phyloP scores from a whole-genome alignment of 2,329 filamentous ascomycete species.

The Fusarium sp. region DNA sequence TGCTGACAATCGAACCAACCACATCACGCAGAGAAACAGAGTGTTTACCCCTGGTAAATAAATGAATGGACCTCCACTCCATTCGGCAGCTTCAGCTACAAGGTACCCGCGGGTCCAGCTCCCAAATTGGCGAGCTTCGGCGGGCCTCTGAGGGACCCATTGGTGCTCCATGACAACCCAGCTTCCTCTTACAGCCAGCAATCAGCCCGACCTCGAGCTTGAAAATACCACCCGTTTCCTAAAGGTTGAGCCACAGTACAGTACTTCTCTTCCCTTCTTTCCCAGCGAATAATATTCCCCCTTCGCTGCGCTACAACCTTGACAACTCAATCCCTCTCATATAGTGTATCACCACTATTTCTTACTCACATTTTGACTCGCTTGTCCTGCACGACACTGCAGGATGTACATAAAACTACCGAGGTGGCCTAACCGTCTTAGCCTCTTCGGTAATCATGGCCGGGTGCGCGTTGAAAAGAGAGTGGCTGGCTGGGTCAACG shows the following conservation, averaged over 20 bases:
- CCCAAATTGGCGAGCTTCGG: slow-evolving; percentile 25
- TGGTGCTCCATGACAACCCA: slow-evolving; percentile 19
- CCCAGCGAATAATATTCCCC: background rate
- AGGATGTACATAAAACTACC: slow-evolving; percentile 32
- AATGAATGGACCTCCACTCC: slow-evolving; percentile 9
- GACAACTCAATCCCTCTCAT: background rate
- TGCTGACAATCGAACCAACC: slow-evolving; percentile 27
- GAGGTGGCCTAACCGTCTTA: slow-evolving; percentile 24
- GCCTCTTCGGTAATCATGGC: slow-evolving; percentile 36
- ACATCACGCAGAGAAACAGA: background rate
- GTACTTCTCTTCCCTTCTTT: background rate
- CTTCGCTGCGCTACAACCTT: background rate
- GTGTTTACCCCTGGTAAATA: slow-evolving; percentile 37
- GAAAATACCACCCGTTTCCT: background rate
- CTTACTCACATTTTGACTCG: slow-evolving; percentile 2
- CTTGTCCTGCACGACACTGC: slow-evolving; percentile 22
- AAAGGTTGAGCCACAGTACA: background rate
- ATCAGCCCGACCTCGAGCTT: background rate
- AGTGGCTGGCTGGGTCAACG: slow-evolving; percentile 28
- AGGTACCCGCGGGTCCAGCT: slow-evolving; percentile 25
- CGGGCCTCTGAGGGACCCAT: slow-evolving; percentile 1
- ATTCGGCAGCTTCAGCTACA: slow-evolving; percentile 31
- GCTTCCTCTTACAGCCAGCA: slow-evolving; percentile 33
- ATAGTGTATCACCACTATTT: background rate
- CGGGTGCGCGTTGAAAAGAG: slow-evolving; percentile 31